Percentiles rank a stretch among this genome's conserved stretches.
phyloP scores from a whole-genome alignment of 768 basidiomycete genomes.

The Harrya chromipes region DNA sequence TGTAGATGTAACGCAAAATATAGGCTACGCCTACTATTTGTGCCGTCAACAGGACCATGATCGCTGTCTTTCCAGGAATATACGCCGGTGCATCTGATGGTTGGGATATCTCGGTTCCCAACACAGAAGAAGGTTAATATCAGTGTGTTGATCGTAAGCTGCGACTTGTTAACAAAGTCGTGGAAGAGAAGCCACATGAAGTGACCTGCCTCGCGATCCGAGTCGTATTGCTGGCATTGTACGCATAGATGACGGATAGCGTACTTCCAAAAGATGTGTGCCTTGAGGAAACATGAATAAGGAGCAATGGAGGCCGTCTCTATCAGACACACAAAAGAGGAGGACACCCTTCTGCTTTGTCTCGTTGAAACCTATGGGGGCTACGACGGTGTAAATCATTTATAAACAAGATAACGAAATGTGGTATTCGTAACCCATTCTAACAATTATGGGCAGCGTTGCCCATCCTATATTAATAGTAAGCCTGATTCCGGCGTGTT shows the following conservation, averaged over 20 bases:
- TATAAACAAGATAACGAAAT: no score
- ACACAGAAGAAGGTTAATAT: constrained; percentile 16
- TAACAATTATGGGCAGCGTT: no score
- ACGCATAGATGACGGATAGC: constrained; percentile 25
- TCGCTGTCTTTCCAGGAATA: constrained; percentile 34
- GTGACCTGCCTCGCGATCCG: constrained; percentile 29
- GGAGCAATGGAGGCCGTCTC: not conserved
- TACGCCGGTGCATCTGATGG: constrained; percentile 26
- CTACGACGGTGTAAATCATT: constrained; percentile 1
- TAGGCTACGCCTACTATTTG: constrained; percentile 25
- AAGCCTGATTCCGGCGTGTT: not conserved
- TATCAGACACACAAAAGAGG: constrained; percentile 16
- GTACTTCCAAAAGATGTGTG: constrained; percentile 23
- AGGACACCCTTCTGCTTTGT: constrained; percentile 20
- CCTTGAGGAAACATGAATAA: constrained; percentile 7
- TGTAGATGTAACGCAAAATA: constrained; percentile 20
- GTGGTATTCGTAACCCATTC: not conserved
- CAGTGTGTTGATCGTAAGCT: constrained; percentile 22
- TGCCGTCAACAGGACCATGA: constrained; percentile 27
- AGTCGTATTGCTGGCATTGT: constrained; percentile 27
- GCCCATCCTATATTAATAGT: constrained; percentile 32
- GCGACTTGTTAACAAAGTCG: not conserved
- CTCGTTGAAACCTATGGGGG: constrained; percentile 22
- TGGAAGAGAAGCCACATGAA: no score
- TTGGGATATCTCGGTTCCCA: constrained; percentile 22